Base-by-base conservation (phyloP, 2,329 filamentous ascomycete species). In the Aspergillus japonicus region DNA sequence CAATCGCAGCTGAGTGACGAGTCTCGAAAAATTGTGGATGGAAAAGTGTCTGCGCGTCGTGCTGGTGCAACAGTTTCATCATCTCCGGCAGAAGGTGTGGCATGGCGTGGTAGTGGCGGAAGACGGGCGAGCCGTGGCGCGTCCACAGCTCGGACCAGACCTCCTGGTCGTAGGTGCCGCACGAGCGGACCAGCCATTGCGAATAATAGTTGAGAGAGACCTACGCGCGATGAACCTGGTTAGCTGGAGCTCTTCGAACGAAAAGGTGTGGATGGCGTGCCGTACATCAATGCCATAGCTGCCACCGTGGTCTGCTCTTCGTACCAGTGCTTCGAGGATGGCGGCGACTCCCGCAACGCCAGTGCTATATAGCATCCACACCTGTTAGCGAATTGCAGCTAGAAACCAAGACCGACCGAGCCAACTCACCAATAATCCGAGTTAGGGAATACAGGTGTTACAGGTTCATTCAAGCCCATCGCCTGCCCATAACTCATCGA, bases 21-120 rank as follows among this genome's bases (percentile, higher is more conserved):
- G 67, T 64, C 67, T 82, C 77, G 58, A 85, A 85, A 68, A 83
- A 85, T 0, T 73, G 70, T 0, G 79, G 75, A 4, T 79, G 74
- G 58, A 85, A 80, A 1, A 85, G 61, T 0, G 71, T 70, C 5
- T 71, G 61, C 0, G 21, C 72, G 57, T 24, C 82, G 64, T 68
- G 79, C 4, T 61, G 26, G 14, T 56, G 72, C 19, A 62, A n/a
- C n/a, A 33, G 29, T 5, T 73, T 71, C 47, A 81, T 54, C 62
- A 79, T 78, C 3, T 67, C 68, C 7, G 79, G 79, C 5, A 82
- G 57, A 1, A 68, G 71, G 50, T 80, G 75, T 1, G 59, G 60
- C 80, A 84, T 83, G 31, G 76, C 73, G 62, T 85, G 77, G 65
- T 81, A 80, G 65, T 84, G 79, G 11, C 82, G 77, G 71, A 83